Conservation (phyloP, 306 rosid species). For the Acacia acuminata region DNA sequence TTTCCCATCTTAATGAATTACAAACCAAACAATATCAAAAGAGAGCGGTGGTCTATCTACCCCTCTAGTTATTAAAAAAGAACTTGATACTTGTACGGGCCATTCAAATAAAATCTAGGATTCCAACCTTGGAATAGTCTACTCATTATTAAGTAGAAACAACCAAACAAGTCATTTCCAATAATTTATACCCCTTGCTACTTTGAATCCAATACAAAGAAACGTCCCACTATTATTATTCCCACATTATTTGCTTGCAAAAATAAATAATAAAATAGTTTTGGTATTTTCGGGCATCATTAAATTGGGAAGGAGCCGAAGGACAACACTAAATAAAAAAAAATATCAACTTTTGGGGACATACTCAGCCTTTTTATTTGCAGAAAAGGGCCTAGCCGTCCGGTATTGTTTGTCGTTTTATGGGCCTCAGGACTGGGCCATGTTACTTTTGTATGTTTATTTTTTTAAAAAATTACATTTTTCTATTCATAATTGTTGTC, state of each 20-base stretch:
- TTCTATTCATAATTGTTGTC: constrained; percentile 30
- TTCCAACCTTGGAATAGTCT: no score
- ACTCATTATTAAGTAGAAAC: background rate
- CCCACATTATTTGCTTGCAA: constrained; percentile 15
- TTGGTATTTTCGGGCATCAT: constrained; percentile 33
- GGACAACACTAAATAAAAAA: constrained; percentile 27
- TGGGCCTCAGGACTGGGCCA: constrained; percentile 54
- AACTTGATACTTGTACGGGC: no score
- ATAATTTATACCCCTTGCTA: background rate
- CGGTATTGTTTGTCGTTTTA: constrained; percentile 53
- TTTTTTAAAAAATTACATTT: background rate
- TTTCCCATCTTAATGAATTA: no score
- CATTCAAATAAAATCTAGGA: no score
- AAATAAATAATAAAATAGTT: background rate
- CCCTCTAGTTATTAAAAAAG: no score
- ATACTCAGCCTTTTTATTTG: constrained; percentile 41
- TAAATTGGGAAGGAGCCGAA: background rate
- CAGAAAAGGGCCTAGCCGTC: constrained; percentile 72
- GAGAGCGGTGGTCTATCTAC: no score
- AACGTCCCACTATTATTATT: background rate
- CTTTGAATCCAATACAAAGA: background rate
- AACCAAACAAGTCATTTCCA: background rate
- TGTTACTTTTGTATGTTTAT: background rate
- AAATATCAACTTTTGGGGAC: constrained; percentile 38
- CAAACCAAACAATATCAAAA: no score